A percentile compares a stretch with the other conserved stretches of the same genome.
phyloP scores from a whole-genome alignment of 176 grass and related monocot species.

The Pontederia crassipes region DNA sequence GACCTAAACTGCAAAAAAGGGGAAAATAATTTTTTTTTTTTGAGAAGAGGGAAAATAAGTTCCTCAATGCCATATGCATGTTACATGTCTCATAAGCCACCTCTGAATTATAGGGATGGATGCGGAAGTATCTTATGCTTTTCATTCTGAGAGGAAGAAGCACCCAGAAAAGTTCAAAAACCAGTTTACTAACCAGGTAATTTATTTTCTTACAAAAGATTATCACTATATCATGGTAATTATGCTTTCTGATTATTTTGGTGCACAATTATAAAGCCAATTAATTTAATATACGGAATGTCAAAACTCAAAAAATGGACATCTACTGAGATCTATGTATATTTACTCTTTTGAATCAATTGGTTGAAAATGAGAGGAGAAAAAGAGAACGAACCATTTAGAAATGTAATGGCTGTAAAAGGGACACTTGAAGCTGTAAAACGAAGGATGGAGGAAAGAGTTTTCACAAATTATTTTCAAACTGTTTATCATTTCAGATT shows the following conservation, averaged over 20 bases:
- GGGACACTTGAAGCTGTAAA: too few relatives aligned
- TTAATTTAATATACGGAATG: not conserved
- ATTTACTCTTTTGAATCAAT: too few relatives aligned
- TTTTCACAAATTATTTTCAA: too few relatives aligned
- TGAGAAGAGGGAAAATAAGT: too few relatives aligned
- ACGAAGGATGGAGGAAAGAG: too few relatives aligned
- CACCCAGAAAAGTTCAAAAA: constrained; percentile 93
- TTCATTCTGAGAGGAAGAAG: constrained; percentile 82
- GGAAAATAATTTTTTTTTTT: too few relatives aligned
- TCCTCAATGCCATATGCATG: not conserved
- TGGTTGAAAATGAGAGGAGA: too few relatives aligned
- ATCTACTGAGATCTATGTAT: too few relatives aligned
- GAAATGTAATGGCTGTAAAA: too few relatives aligned
- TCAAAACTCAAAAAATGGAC: too few relatives aligned
- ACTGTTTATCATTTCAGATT: too few relatives aligned
- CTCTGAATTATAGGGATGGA: constrained; percentile 43
- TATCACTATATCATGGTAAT: not conserved
- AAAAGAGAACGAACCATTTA: too few relatives aligned
- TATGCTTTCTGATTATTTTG: constrained; percentile 2
- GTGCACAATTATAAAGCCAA: constrained; percentile 14
- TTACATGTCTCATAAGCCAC: not conserved
- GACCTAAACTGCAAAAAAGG: not conserved
- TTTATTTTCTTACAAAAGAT: not conserved
- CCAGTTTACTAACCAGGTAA: constrained; percentile 81
- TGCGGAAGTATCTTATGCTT: constrained; percentile 80